Evolutionary conservation across 2,329 filamentous ascomycete species (phyloP).

Genomic region (Monilinia fructigena): DNA sequence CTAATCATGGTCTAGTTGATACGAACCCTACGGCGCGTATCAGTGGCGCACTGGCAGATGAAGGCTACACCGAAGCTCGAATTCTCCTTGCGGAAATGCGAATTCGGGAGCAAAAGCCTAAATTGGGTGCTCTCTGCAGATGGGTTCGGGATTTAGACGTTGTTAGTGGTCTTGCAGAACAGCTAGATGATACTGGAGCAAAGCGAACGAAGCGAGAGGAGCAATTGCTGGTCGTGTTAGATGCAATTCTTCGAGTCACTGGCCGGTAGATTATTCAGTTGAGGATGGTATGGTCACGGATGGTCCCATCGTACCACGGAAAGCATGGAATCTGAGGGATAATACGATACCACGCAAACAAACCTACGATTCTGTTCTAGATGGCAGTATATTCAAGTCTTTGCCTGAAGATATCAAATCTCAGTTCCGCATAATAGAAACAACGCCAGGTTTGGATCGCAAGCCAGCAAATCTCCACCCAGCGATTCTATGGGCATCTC

Average conservation of each 20-base stretch:
- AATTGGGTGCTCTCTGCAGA: constrained; percentile 66
- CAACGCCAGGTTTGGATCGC: constrained; percentile 56
- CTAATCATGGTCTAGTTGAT: constrained; percentile 44
- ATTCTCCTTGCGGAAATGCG: constrained; percentile 69
- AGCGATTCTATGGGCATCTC: constrained; percentile 62
- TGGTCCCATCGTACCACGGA: constrained; percentile 47
- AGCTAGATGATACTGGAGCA: constrained; percentile 45
- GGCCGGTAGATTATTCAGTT: constrained; percentile 54
- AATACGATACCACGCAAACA: constrained; percentile 43
- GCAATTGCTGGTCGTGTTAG: constrained; percentile 60
- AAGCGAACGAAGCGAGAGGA: constrained; percentile 49
- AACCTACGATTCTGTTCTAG: constrained; percentile 57
- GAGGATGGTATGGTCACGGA: constrained; percentile 28
- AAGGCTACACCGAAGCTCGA: constrained; percentile 62
- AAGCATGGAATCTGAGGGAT: constrained; percentile 59
- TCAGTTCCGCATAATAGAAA: constrained; percentile 59
- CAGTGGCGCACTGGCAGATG: constrained; percentile 63
- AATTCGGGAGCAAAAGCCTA: constrained; percentile 62
- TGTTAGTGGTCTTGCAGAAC: constrained; percentile 62
- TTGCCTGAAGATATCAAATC: constrained; percentile 43
- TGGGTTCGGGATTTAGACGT: constrained; percentile 73
- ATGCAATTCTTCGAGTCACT: constrained; percentile 62
- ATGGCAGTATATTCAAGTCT: constrained; percentile 52
- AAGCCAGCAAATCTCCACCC: constrained; percentile 68
- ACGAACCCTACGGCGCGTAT: constrained; percentile 66